A percentile compares a stretch with the other conserved stretches of the same genome.
These are phyloP conservation scores for Juglanconis juglandina DNA, from an alignment of 2,329 filamentous ascomycete genomes.

Conservation along the genomic window DNA sequence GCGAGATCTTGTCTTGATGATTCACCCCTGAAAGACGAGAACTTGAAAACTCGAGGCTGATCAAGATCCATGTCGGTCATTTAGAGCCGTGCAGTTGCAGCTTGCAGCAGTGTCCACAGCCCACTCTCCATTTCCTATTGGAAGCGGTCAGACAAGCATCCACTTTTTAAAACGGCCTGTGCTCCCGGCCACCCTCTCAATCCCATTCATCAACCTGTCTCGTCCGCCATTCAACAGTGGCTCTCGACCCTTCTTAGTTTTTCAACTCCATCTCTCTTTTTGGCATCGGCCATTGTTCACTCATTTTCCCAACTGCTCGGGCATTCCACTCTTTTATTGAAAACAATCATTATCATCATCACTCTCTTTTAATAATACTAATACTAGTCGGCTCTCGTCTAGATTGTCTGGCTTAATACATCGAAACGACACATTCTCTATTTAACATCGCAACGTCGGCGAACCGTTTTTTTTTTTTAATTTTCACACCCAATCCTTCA, in stretches of 20 bases:
- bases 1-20: constrained; percentile 16
- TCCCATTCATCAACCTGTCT: constrained; percentile 16
- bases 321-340: constrained; percentile 34
- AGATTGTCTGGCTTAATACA: constrained; percentile 33
- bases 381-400: constrained; percentile 47
- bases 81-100: constrained; percentile 19
- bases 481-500: constrained; percentile 25
- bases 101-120: constrained; percentile 16
- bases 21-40: constrained; percentile 20
- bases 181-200: constrained; percentile 20
- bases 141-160: background rate
- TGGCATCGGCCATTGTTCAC: constrained; percentile 52
- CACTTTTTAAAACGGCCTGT: constrained; percentile 21
- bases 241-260: constrained; percentile 11
- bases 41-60: constrained; percentile 19
- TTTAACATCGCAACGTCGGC: background rate
- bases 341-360: constrained; percentile 26
- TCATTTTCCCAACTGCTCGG: constrained; percentile 44
- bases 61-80: constrained; percentile 20
- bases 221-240: constrained; percentile 13
- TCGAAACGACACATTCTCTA: background rate
- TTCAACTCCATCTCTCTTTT: constrained; percentile 26
- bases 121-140: background rate
- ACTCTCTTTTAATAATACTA: constrained; percentile 58
- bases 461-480: constrained; percentile 23